Conservation (phyloP, 495 filamentous ascomycete genomes). For the Talaromyces proteolyticus region DNA sequence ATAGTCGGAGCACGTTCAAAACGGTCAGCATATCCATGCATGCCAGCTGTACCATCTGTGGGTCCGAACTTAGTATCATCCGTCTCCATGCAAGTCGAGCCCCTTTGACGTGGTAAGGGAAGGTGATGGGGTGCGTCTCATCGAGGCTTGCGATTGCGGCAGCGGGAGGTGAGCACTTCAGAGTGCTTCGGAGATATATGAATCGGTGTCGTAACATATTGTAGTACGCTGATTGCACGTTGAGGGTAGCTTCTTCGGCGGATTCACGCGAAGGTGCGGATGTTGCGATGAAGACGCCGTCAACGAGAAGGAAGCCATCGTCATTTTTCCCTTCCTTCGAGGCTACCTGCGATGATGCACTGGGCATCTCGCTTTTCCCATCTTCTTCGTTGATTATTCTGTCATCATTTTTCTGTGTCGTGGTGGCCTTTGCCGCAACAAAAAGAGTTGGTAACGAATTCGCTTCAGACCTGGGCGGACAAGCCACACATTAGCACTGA, state of each 20-base stretch:
- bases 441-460: constrained; percentile 62
- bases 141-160: constrained; percentile 45
- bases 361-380: constrained; percentile 17
- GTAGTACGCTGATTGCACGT: constrained; percentile 58
- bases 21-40: constrained; percentile 59
- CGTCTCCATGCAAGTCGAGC: constrained; percentile 43
- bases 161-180: constrained; percentile 49
- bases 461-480: constrained; percentile 58
- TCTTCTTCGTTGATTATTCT: constrained; percentile 24
- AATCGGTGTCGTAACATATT: constrained; percentile 56
- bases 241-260: constrained; percentile 25
- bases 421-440: constrained; percentile 42
- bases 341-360: no score
- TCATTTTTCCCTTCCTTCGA: constrained; percentile 1
- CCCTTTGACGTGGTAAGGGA: constrained; percentile 36
- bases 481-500: constrained; percentile 3
- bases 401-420: constrained; percentile 11
- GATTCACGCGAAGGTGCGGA: not conserved
- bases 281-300: constrained; percentile 8
- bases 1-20: constrained; percentile 40
- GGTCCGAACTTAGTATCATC: constrained; percentile 49
- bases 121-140: constrained; percentile 48
- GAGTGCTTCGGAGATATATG: constrained; percentile 46
- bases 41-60: constrained; percentile 61
- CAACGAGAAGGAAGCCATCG: constrained; percentile 10